Conservation (phyloP, 441 rosid species). For the Melastoma candidum region DNA sequence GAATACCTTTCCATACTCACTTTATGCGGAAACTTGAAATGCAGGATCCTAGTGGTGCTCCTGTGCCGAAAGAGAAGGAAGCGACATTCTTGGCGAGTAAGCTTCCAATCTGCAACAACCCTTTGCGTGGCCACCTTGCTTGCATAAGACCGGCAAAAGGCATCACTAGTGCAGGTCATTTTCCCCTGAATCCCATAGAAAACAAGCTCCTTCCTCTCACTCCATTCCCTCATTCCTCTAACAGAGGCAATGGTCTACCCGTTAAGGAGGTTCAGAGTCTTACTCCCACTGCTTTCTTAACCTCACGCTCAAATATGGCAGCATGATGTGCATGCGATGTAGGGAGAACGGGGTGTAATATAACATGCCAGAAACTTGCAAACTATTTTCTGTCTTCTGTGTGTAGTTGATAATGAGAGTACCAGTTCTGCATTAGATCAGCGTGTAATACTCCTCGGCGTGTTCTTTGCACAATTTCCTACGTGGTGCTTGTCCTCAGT, state of each 20-base stretch:
- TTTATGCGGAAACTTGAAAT: slow-evolving; percentile 3
- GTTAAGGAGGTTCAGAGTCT: slow-evolving; percentile 29
- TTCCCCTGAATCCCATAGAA: slow-evolving; percentile 36
- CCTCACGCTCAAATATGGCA: too few relatives aligned
- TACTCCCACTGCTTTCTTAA: too few relatives aligned
- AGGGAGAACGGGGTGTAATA: too few relatives aligned
- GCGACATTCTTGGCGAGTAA: slow-evolving; percentile 31
- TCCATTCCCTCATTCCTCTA: slow-evolving; percentile 23
- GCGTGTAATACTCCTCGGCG: too few relatives aligned
- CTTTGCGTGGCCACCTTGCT: slow-evolving; percentile 37
- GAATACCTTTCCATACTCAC: background rate
- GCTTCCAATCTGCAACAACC: slow-evolving; percentile 38
- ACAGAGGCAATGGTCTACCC: slow-evolving; percentile 34
- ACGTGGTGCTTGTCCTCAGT: too few relatives aligned
- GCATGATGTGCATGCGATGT: too few relatives aligned
- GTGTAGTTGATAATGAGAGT: too few relatives aligned
- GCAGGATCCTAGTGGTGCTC: slow-evolving; percentile 55
- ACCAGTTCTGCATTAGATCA: too few relatives aligned
- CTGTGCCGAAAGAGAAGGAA: slow-evolving; percentile 48
- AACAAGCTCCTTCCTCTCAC: slow-evolving; percentile 36
- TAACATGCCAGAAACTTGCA: too few relatives aligned
- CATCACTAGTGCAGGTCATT: slow-evolving; percentile 16
- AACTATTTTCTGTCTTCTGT: too few relatives aligned
- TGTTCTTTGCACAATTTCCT: too few relatives aligned
- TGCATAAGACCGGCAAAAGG: slow-evolving; percentile 38